Base-by-base conservation (phyloP, 208 protist species). In the Crithidia brevicula region DNA sequence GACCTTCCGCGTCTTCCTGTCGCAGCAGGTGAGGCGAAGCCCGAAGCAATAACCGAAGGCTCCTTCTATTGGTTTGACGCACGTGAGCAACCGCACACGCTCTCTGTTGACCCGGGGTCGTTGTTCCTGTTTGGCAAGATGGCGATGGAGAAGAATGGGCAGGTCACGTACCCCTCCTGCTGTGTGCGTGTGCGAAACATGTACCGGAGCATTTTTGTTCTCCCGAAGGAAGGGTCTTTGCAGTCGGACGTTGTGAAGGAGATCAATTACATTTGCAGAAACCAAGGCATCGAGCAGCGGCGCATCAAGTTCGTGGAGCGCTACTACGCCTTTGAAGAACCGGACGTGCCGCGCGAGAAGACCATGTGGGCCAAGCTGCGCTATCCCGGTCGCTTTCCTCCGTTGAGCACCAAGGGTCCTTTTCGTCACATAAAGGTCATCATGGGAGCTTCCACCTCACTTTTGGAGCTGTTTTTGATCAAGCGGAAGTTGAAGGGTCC, bases 401-500 rank as follows among this genome's bases (percentile, higher is more conserved):
- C 81, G 0, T 75, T 94, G 22, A 46, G 59, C 56, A 51, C 70
- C 4, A 85, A 83, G 31, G 69, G 46, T 23, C 42, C 71, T 15
- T 86, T 87, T 38, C 56, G 60, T 10, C 91, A 97, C 47, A 90
- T 98, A 45, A 68, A 68, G 38, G 54, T 81, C 45, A 77, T 96
- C n/a, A 93, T 98, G 67, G 96, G 96, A 43, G 74, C 88, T 0
- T 77, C 82, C 23, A 81, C 82, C 4, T 93, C 83, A 27, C 69
- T 96, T 15, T 67, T 98, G n/a, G 97, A 99, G 83, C 67, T 94
- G 7, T 97, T 99, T 59, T 58, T 99, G 0, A 51, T 99, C 8
- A 97, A 98, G 65, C 83, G 86, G 36, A 92, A 88, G 56, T 71
- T 99, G 15, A 98, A 94, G 88, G 98, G 98, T 2, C 98, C 98